Base-by-base conservation (phyloP, 306 rosid genomes). In the Fagus crenata region DNA sequence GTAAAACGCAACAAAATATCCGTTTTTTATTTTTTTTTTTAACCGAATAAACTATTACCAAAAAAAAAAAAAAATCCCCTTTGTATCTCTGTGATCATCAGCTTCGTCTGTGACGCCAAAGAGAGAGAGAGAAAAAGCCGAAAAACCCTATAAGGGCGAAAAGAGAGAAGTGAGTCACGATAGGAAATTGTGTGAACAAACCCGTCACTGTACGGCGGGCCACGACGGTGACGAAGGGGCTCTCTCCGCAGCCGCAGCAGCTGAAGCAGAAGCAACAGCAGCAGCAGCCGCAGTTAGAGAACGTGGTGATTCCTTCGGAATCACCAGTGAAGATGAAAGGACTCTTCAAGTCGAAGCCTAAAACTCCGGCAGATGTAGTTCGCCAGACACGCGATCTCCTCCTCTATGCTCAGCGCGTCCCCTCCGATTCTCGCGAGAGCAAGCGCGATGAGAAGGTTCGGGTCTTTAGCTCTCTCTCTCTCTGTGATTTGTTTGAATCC, bases 311-410 rank as follows among this genome's bases (percentile, higher is more conserved):
- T 49, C 43, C 59, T 18, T 75, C 80, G 1, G 80, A 77, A 60
- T 81, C 82, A 35, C 74, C 7, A 74, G 53, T 22, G 28, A 79
- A 75, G 77, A 95, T 95, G 99, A 95, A 95, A 81, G 90, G 97
- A 35, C 89, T 95, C 59, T 95, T 95, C 90, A 95, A 95, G 87
- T 85, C 99, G 6, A 95, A 95, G 84, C 99, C 97, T 7, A 91
- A 97, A 4, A 95, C 99, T 0, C 99, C 99, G 8, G 83, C 67
- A 18, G 99, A 92, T 32, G 51, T 90, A 2, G 99, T 95, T 5
- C 96, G 99, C 0, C 97, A 90, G 56, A 88, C 99, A 28, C 89
- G 97, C 68, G 99, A 95, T 84, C 96, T 92, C 81, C 97, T 95
- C 54, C 73, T 86, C 35, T 78, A 75, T 6, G 78, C 80, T 12